Base-by-base conservation (phyloP, 441 rosid genomes). In the Cnidoscolus chayamansa region DNA sequence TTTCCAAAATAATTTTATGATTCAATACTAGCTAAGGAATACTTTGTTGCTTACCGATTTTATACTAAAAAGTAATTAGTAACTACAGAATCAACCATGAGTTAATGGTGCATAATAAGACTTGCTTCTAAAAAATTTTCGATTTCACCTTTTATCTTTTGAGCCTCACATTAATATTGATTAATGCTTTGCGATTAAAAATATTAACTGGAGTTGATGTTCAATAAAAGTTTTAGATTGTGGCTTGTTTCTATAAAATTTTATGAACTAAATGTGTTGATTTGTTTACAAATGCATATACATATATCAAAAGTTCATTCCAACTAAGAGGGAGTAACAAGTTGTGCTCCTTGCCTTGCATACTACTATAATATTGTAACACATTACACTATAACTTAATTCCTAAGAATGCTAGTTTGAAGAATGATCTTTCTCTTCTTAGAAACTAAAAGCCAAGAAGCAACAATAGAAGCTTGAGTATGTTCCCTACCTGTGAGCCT, bases 401-500 rank as follows among this genome's bases (percentile, higher is more conserved):
- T 11, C 13, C 54, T 15, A 50, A 10, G 54, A 5, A 13, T 35
- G 40, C 40, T 35, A 35, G 40, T 4, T 35, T 30, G 47, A 31
- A 47, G n/a, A 64, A 56, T 48, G 47, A 31, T 25, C 40, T 2
- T 37, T 1, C 49, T 19, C 12, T 67, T 63, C 61, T 56, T 20
- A 35, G 53, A 54, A 54, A 19, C 25, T 13, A 43, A 15, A 72
- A 64, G 37, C 37, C 7, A 53, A 63, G 67, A 6, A 32, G 32
- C 17, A 31, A 43, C 1, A 12, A 13, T 10, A 65, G 40, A 47
- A 6, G 10, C 11, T 50, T 50, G 54, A 10, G n/a, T 12, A 7
- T 50, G 25, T 13, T 64, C 43, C n/a, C 60, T 61, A 43, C 62
- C 53, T 53, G 40, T 72, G 63, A 64, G 69, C 37, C 55, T 54